A percentile compares a stretch with the other conserved stretches of the same genome.
Evolutionary conservation across 352 stramenopile species (phyloP).

Genomic region (Detonula confervacea): DNA sequence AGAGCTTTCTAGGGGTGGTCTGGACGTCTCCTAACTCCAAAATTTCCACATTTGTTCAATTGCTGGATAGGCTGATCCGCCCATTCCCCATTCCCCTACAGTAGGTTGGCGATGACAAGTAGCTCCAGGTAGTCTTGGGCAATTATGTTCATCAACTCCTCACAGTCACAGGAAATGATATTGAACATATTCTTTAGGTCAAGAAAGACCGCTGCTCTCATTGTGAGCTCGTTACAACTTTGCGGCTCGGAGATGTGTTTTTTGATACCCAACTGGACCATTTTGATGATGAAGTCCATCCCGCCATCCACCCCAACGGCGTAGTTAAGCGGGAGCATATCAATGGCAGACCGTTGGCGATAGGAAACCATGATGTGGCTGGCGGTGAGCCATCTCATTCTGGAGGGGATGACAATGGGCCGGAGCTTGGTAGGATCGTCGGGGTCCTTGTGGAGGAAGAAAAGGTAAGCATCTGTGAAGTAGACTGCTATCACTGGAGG

Average conservation of each 20-base stretch:
- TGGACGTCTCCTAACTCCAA: too few relatives aligned
- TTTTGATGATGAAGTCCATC: constrained; percentile 39
- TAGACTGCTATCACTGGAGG: background rate
- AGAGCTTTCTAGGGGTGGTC: too few relatives aligned
- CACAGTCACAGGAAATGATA: constrained; percentile 11
- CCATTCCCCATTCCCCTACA: too few relatives aligned
- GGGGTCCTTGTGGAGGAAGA: constrained; percentile 40
- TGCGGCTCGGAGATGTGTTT: constrained; percentile 23
- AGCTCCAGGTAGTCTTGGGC: constrained; percentile 17
- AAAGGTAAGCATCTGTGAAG: constrained; percentile 40
- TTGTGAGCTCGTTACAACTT: background rate
- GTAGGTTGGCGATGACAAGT: background rate
- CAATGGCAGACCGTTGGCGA: background rate
- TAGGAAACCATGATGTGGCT: constrained; percentile 4
- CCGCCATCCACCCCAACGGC: constrained; percentile 21
- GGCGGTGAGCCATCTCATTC: constrained; percentile 19
- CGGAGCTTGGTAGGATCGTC: constrained; percentile 28
- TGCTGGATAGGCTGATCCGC: too few relatives aligned
- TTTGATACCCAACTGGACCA: constrained; percentile 19
- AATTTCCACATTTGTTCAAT: too few relatives aligned
- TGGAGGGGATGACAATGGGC: constrained; percentile 38
- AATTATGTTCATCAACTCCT: constrained; percentile 17
- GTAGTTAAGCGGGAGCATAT: constrained; percentile 32
- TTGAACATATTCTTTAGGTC: constrained; percentile 56
- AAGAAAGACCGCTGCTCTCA: constrained; percentile 9